Percentiles rank a stretch among this genome's conserved stretches.
Evolutionary conservation across 2,329 filamentous ascomycete species (phyloP).

Genomic region (Ceratocystis papillata): DNA sequence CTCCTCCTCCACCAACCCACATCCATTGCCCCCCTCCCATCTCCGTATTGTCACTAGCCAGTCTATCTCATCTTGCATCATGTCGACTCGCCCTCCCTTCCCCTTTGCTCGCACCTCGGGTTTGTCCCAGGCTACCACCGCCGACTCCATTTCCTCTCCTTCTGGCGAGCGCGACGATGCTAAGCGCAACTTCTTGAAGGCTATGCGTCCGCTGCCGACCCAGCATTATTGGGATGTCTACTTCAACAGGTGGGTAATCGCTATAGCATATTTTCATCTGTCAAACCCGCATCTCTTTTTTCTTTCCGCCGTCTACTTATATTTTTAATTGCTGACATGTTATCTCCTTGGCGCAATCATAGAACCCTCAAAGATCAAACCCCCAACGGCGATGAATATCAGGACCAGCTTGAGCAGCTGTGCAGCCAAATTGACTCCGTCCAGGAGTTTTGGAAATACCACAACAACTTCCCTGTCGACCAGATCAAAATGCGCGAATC

Average conservation of each 20-base stretch:
- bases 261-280: background rate
- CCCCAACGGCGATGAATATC: conserved; percentile 38
- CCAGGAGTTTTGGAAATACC: conserved; percentile 75
- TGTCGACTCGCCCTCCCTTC: conserved; percentile 48
- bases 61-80: conserved; percentile 31
- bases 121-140: conserved; percentile 48
- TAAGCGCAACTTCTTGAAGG: conserved; percentile 72
- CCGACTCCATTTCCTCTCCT: conserved; percentile 53
- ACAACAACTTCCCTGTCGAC: conserved; percentile 69
- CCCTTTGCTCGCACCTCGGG: conserved; percentile 54
- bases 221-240: conserved; percentile 72
- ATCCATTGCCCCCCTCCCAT: conserved; percentile 8
- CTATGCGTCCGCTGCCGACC: conserved; percentile 60
- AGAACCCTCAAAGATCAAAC: conserved; percentile 40
- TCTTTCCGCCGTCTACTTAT: conserved; percentile 7
- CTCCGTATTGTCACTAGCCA: background rate
- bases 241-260: conserved; percentile 45
- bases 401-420: conserved; percentile 50
- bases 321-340: background rate
- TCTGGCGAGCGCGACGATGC: conserved; percentile 65
- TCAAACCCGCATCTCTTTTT: background rate
- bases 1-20: conserved; percentile 17
- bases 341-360: background rate
- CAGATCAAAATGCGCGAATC: conserved; percentile 67
- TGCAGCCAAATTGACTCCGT: conserved; percentile 61